Evolutionary conservation across 2,329 filamentous ascomycete species (phyloP), one percentile per base, ranked within the genome.

Genomic region (Penicillium sp.): DNA sequence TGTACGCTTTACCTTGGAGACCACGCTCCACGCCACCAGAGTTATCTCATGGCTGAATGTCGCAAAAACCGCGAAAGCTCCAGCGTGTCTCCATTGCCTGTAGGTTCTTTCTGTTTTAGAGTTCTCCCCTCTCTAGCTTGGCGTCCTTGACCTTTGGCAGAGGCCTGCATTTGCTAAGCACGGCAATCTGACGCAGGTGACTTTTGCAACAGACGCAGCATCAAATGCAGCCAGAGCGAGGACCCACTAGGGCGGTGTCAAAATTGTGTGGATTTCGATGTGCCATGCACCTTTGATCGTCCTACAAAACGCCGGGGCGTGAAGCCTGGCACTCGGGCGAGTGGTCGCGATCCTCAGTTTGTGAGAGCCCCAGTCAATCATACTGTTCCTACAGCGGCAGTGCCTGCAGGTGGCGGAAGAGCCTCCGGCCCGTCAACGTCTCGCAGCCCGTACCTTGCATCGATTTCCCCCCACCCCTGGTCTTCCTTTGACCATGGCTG

Each of bases 211-310:
- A 70, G 75, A 59, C 74, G 81, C 43, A 80, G 78, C 65, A 82
- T 83, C 22, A 75, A 79, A 59, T 83, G 81, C 66, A 72, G 73
- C 52, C 74, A 72, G n/a, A 75, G 71, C 58, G 68, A 68, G 7
- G 74, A 76, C 52, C 52, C 64, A 72, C 76, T 65, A 62, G 68
- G 69, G 25, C 71, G 76, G 55, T 83, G 82, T 68, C 79, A 82
- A 68, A 84, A 82, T 54, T 83, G 82, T 70, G 72, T 73, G 33
- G 80, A 84, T 62, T 84, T 83, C 66, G 78, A 75, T 52, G 77
- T 82, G 52, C 68, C 73, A n/a, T 84, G 82, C 68, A 83, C 79
- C 13, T 83, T 80, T 68, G 73, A 80, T 48, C 75, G 81, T 30
- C 80, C 80, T 4, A 75, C 75, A 16, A 78, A 80, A 55, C 75